phyloP scores from a whole-genome alignment of 2,329 filamentous ascomycete species.

The Triangularia verruculosa region DNA sequence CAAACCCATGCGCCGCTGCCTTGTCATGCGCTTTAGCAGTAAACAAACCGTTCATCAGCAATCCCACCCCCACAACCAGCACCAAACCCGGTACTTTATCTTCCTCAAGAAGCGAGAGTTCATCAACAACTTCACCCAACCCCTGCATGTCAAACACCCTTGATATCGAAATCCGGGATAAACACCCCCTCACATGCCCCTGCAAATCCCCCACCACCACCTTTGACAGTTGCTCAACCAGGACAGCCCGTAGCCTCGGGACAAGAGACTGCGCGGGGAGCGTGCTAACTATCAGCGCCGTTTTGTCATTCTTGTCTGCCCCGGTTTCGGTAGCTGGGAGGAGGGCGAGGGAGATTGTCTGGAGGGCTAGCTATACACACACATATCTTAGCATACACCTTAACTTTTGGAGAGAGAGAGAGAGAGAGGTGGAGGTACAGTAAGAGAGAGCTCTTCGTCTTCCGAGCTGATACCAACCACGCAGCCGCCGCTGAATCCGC shows the following conservation, averaged over 20 bases:
- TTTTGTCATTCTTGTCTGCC: slow-evolving; percentile 17
- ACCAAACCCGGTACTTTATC: neutral
- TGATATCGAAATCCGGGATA: slow-evolving; percentile 53
- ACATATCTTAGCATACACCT: neutral
- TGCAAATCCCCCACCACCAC: slow-evolving; percentile 10
- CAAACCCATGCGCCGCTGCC: neutral
- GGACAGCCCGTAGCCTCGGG: slow-evolving; percentile 39
- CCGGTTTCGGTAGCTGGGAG: neutral
- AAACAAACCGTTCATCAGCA: slow-evolving; percentile 52
- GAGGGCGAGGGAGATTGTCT: slow-evolving; percentile 36
- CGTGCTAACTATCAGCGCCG: slow-evolving; percentile 49
- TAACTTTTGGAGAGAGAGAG: neutral
- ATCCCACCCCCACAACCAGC: slow-evolving; percentile 50
- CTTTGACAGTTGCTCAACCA: slow-evolving; percentile 29
- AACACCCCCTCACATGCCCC: slow-evolving; percentile 33
- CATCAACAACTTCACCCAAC: slow-evolving; percentile 53
- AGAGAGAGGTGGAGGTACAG: slow-evolving; percentile 33
- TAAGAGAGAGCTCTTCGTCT: slow-evolving; percentile 46
- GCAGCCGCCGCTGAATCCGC: slow-evolving; percentile 48
- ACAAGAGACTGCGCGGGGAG: slow-evolving; percentile 41
- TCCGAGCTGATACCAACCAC: slow-evolving; percentile 55
- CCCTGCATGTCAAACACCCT: slow-evolving; percentile 59
- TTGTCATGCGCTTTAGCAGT: slow-evolving; percentile 10
- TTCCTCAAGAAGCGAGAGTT: slow-evolving; percentile 35
- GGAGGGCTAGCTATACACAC: slow-evolving; percentile 47